Conservation (phyloP, 2,329 filamentous ascomycete species). For the Pleoardoris graminearum region DNA sequence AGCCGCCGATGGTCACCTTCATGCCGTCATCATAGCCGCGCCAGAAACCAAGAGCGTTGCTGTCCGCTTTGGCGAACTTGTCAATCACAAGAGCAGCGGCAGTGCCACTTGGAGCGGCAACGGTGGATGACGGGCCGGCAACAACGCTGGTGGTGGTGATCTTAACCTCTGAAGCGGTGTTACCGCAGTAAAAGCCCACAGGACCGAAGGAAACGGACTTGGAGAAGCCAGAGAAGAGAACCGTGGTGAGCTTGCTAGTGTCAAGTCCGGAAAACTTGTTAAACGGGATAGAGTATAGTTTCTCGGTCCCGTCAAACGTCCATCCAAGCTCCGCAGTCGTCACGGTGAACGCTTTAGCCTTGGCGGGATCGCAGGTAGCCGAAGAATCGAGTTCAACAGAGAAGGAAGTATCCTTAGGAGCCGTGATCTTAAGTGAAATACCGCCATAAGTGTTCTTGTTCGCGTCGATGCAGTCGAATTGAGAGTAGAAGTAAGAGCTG, state of each 20-base stretch:
- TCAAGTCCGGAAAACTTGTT: constrained; percentile 57
- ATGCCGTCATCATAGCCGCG: constrained; percentile 68
- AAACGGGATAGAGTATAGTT: constrained; percentile 63
- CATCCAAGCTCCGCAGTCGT: constrained; percentile 59
- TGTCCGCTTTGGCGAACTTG: constrained; percentile 57
- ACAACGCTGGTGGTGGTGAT: constrained; percentile 48
- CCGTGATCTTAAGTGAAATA: constrained; percentile 60
- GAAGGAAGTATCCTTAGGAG: constrained; percentile 56
- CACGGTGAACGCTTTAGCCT: constrained; percentile 35
- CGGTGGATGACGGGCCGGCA: constrained; percentile 52
- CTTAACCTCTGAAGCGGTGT: constrained; percentile 54
- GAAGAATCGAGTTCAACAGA: constrained; percentile 57
- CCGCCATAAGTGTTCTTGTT: constrained; percentile 58
- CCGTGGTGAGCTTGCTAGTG: constrained; percentile 55
- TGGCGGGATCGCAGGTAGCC: constrained; percentile 50
- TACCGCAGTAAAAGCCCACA: constrained; percentile 62
- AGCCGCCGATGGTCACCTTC: constrained; percentile 55
- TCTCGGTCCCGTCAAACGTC: constrained; percentile 63
- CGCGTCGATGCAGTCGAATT: constrained; percentile 59
- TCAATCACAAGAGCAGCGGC: constrained; percentile 62
- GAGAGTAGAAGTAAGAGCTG: constrained; percentile 62
- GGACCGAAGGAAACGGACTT: constrained; percentile 58
- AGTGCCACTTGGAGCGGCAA: constrained; percentile 55
- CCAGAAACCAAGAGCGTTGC: constrained; percentile 66
- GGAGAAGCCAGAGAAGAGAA: constrained; percentile 56